Conservation (phyloP, 208 protist genomes). For the Angomonas ambiguus region DNA sequence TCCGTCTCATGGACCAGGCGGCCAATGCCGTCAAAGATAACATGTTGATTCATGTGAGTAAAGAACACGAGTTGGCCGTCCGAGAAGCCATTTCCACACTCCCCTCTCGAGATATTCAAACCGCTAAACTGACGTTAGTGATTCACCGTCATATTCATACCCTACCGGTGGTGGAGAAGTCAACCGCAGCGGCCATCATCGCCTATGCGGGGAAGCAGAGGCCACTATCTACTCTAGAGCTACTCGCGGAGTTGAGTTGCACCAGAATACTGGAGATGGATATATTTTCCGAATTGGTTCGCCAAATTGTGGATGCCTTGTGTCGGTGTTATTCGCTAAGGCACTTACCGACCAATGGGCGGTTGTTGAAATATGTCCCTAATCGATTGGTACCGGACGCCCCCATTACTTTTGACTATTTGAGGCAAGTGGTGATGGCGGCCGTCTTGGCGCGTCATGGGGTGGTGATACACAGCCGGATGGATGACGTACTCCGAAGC, state of each 20-base stretch:
- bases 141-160: constrained; percentile 69
- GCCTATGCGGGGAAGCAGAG: constrained; percentile 48
- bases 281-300: constrained; percentile 68
- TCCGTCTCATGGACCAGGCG: constrained; percentile 56
- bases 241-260: constrained; percentile 69
- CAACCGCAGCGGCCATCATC: constrained; percentile 56
- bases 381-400: constrained; percentile 19
- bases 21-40: constrained; percentile 61
- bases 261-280: constrained; percentile 59
- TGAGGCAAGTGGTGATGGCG: constrained; percentile 57
- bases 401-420: constrained; percentile 20
- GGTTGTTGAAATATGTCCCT: constrained; percentile 35
- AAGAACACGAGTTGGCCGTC: constrained; percentile 30
- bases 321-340: constrained; percentile 63
- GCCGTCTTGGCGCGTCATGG: constrained; percentile 62
- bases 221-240: constrained; percentile 58
- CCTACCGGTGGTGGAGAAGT: constrained; percentile 48
- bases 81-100: constrained; percentile 62
- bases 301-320: constrained; percentile 47
- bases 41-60: constrained; percentile 48
- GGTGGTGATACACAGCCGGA: constrained; percentile 67
- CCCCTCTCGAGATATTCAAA: constrained; percentile 40
- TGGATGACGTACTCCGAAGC: constrained; percentile 73
- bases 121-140: constrained; percentile 59
- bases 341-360: constrained; percentile 80